Evolutionary conservation across 169 alveolate genomes (phyloP), one percentile per base, ranked within the genome.

Genomic region (Plasmodium vivax): DNA sequence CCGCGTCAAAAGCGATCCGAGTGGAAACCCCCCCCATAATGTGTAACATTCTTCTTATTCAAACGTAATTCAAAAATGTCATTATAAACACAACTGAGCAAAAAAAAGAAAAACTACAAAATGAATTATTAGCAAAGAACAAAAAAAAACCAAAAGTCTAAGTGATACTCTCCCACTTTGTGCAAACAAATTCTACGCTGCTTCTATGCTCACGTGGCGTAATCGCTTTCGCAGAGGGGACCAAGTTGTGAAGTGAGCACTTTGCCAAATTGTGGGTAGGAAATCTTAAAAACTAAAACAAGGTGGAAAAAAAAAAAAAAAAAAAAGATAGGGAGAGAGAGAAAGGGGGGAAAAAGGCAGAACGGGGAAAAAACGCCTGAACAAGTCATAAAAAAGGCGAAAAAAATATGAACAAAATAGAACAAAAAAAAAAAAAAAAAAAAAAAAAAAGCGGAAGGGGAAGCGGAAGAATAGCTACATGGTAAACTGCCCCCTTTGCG

Each of bases 251-350:
- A 10, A 80, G 56, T 12, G n/a, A 45, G 68, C 27, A 34, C 27
- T 56, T 38, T n/a, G 12, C 23, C 47, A 38, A 80, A 45, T 5
- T 38, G 23, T 80, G 58, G 34, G 23, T 23, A 19, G 14, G n/a
- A 80, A 80, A 80, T 45, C 58, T 34, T 80, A 80, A 80, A 80
- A 80, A 80, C 85, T 80, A 80, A 75, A 36, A 36, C 54, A 36
- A 75, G 56, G 45, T 43, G 23, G 23, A 27, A 43, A 1, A 34
- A 4, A 75, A 36, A 36, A 75, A 75, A 34, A 36, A 75, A 74
- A 34, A 58, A 58, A 58, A 58, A n/a, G n/a, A n/a, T 16, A 58
- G 23, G 7, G 74, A 58, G n/a, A n/a, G n/a, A n/a, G 41, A 3
- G 3, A 62, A 62, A 62, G 75, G 10, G 27, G 7, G 75, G 10